These are phyloP conservation scores for Sesbania bispinosa DNA, from an alignment of 306 rosid genomes.

Conservation along the genomic window DNA sequence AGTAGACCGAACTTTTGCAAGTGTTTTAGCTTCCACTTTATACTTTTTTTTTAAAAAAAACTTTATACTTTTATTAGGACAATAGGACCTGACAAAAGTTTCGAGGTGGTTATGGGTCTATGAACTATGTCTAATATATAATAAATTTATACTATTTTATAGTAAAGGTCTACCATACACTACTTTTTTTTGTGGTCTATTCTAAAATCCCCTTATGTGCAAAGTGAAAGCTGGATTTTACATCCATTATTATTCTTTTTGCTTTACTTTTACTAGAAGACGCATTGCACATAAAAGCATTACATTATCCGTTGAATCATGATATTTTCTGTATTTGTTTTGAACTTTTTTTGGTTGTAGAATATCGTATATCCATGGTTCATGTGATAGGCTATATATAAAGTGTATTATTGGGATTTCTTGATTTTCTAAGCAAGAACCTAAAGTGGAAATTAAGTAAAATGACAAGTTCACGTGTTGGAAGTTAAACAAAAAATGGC, in stretches of 20 bases:
- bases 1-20: conserved; percentile 39
- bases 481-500: too few relatives aligned
- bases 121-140: too few relatives aligned
- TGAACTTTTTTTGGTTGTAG: not conserved
- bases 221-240: conserved; percentile 27
- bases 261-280: conserved; percentile 11
- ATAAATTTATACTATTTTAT: too few relatives aligned
- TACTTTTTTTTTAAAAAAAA: not conserved
- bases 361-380: too few relatives aligned
- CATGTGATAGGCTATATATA: too few relatives aligned
- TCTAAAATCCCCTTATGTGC: too few relatives aligned
- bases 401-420: too few relatives aligned
- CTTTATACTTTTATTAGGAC: conserved; percentile 22
- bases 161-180: too few relatives aligned
- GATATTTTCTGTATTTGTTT: not conserved
- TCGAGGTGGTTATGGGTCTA: conserved; percentile 38
- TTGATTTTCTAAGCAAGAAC: not conserved
- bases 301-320: not conserved
- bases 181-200: too few relatives aligned
- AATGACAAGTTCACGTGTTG: too few relatives aligned
- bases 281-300: not conserved
- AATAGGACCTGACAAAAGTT: conserved; percentile 47
- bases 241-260: conserved; percentile 4
- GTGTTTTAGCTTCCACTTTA: conserved; percentile 26
- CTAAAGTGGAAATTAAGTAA: not conserved